phyloP scores from a whole-genome alignment of 129 eudicot species.

The Flaveria brownii region DNA sequence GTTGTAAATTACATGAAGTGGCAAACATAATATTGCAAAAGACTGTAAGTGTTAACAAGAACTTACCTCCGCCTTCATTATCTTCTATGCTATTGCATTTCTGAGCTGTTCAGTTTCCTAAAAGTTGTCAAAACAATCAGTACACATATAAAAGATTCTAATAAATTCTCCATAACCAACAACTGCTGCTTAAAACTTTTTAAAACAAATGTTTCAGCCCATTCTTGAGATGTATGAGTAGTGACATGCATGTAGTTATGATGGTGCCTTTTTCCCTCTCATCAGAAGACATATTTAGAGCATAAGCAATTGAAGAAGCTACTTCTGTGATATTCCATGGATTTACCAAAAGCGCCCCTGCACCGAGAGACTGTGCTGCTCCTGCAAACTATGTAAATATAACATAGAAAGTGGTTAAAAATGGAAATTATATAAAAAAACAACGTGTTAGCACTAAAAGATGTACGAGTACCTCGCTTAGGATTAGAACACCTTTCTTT shows the following conservation, averaged over 20 bases:
- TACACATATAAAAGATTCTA: neutral
- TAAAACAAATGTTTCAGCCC: constrained; percentile 86
- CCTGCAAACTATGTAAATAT: constrained; percentile 72
- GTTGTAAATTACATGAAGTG: constrained; percentile 3
- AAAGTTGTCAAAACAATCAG: constrained; percentile 31
- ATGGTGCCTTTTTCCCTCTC: constrained; percentile 78
- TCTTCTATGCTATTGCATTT: constrained; percentile 49
- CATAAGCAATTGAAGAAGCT: constrained; percentile 73
- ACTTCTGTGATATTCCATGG: constrained; percentile 84
- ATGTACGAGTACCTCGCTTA: constrained; percentile 68
- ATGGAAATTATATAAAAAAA: neutral
- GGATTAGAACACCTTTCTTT: constrained; percentile 81
- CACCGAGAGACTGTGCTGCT: constrained; percentile 94
- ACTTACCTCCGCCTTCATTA: constrained; percentile 56
- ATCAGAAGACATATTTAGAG: constrained; percentile 76
- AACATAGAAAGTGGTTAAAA: constrained; percentile 4
- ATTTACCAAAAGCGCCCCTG: constrained; percentile 85
- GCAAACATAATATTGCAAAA: constrained; percentile 1
- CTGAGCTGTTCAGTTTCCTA: constrained; percentile 75
- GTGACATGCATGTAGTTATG: constrained; percentile 78
- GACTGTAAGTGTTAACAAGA: neutral
- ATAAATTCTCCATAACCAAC: neutral
- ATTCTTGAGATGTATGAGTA: constrained; percentile 86
- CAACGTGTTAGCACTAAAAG: neutral
- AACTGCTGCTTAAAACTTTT: neutral